phyloP scores from a whole-genome alignment of 352 stramenopile species.

The Pythium sukuiense region DNA sequence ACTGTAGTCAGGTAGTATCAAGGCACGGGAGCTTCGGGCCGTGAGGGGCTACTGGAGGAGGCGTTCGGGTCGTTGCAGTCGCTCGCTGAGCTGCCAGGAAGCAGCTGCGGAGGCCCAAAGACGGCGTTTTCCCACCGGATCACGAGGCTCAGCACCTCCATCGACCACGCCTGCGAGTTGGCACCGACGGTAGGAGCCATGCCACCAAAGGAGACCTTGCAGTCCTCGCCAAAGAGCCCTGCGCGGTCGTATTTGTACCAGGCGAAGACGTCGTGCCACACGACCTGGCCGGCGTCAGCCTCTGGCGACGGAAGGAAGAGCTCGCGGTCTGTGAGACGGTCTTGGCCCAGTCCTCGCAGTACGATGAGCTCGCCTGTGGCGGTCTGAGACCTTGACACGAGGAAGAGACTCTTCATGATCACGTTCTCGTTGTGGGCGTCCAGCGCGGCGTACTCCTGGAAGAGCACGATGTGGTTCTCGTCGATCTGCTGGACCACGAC shows the following conservation, averaged over 20 bases:
- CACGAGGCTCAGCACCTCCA: constrained; percentile 41
- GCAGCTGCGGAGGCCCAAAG: constrained; percentile 28
- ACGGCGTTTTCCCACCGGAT: constrained; percentile 44
- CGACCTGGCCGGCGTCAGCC: constrained; percentile 12
- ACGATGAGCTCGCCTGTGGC: constrained; percentile 19
- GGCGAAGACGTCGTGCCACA: constrained; percentile 32
- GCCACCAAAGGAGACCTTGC: constrained; percentile 35
- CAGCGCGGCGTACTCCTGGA: constrained; percentile 31
- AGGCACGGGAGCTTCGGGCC: not conserved
- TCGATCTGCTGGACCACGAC: constrained; percentile 37
- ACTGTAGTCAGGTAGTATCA: not conserved
- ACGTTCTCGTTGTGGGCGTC: constrained; percentile 26
- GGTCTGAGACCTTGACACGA: constrained; percentile 15
- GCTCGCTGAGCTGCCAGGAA: not conserved
- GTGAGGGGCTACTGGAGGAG: not conserved
- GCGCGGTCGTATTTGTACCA: constrained; percentile 37
- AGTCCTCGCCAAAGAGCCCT: constrained; percentile 33
- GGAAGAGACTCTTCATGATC: constrained; percentile 31
- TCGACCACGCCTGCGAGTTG: constrained; percentile 43
- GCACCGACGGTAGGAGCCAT: constrained; percentile 35
- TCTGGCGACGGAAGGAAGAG: constrained; percentile 22
- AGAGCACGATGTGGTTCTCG: constrained; percentile 31
- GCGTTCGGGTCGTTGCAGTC: not conserved
- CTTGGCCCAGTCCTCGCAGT: constrained; percentile 36
- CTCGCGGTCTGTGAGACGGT: constrained; percentile 32